Conservation (phyloP, 2,329 filamentous ascomycete species). For the Fusarium bulbicola region DNA sequence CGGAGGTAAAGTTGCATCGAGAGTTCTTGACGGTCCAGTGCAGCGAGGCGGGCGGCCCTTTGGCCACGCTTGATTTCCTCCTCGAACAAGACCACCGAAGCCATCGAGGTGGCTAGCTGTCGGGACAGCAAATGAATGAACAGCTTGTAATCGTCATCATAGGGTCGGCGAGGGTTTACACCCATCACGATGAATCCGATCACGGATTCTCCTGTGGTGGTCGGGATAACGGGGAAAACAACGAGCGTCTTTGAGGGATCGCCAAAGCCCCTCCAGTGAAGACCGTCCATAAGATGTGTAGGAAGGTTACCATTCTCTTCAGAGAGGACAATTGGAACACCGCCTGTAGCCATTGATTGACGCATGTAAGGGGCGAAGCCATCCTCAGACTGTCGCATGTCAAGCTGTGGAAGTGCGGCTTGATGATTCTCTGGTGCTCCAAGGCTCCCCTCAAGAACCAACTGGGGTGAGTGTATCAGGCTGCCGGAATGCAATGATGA, state of each 20-base stretch:
- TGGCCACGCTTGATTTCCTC: slow-evolving; percentile 82
- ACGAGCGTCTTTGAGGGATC: slow-evolving; percentile 76
- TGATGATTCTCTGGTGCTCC: slow-evolving; percentile 73
- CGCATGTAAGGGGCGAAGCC: slow-evolving; percentile 81
- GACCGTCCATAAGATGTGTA: slow-evolving; percentile 68
- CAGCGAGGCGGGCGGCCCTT: slow-evolving; percentile 76
- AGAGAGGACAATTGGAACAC: slow-evolving; percentile 73
- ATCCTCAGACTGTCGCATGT: slow-evolving; percentile 73
- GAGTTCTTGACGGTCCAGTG: slow-evolving; percentile 79
- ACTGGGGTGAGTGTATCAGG: slow-evolving; percentile 67
- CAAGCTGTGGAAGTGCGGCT: slow-evolving; percentile 68
- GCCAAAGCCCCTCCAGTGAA: slow-evolving; percentile 76
- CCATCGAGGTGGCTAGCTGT: slow-evolving; percentile 81
- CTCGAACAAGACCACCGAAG: slow-evolving; percentile 83
- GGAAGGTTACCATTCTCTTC: slow-evolving; percentile 74
- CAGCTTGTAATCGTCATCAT: slow-evolving; percentile 81
- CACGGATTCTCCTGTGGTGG: slow-evolving; percentile 73
- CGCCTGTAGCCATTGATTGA: slow-evolving; percentile 73
- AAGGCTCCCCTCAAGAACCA: slow-evolving; percentile 76
- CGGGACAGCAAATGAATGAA: slow-evolving; percentile 79
- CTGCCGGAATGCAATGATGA: slow-evolving; percentile 77
- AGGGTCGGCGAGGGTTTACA: slow-evolving; percentile 79
- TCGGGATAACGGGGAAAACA: slow-evolving; percentile 81
- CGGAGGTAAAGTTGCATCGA: slow-evolving; percentile 76
- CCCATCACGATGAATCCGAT: slow-evolving; percentile 83